These are phyloP conservation scores for Primulina huaijiensis DNA, from an alignment of 257 asterid species.

Conservation along the genomic window DNA sequence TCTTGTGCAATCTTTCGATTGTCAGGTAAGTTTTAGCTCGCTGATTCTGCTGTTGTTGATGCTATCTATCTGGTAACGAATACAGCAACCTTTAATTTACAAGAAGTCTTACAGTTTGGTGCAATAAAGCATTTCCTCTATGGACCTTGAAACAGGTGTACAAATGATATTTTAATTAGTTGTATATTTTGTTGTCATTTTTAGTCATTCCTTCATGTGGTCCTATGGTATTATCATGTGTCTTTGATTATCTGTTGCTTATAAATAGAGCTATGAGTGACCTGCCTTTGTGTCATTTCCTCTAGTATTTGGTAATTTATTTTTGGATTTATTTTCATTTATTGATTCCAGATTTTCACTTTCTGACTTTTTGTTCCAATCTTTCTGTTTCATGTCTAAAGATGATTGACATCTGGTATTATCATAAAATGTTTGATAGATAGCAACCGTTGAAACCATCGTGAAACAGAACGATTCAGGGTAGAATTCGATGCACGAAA, in stretches of 20 bases:
- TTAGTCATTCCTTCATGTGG: constrained; percentile 17
- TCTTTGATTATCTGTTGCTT: not conserved
- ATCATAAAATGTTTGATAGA: not conserved
- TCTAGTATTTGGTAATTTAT: not conserved
- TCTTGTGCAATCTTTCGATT: constrained; percentile 10
- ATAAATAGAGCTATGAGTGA: not conserved
- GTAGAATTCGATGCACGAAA: not conserved
- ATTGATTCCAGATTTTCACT: not conserved
- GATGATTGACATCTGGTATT: not conserved
- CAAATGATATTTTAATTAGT: constrained; percentile 23
- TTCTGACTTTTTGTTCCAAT: not conserved
- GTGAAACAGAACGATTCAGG: too few species aligned
- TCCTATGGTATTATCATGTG: not conserved
- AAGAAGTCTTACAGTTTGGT: not conserved
- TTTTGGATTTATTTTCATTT: not conserved
- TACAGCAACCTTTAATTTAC: not conserved
- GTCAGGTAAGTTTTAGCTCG: constrained; percentile 19
- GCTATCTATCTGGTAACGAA: not conserved
- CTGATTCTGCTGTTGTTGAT: constrained; percentile 8
- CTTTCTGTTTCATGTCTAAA: not conserved
- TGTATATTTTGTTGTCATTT: constrained; percentile 20
- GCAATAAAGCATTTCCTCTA: constrained; percentile 20
- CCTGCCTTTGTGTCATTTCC: not conserved
- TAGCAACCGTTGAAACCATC: not conserved
- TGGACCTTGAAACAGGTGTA: constrained; percentile 21